A percentile compares a stretch with the other conserved stretches of the same genome.
Conservation (phyloP, 2,329 filamentous ascomycete species). For the Aaosphaeria arxii region DNA sequence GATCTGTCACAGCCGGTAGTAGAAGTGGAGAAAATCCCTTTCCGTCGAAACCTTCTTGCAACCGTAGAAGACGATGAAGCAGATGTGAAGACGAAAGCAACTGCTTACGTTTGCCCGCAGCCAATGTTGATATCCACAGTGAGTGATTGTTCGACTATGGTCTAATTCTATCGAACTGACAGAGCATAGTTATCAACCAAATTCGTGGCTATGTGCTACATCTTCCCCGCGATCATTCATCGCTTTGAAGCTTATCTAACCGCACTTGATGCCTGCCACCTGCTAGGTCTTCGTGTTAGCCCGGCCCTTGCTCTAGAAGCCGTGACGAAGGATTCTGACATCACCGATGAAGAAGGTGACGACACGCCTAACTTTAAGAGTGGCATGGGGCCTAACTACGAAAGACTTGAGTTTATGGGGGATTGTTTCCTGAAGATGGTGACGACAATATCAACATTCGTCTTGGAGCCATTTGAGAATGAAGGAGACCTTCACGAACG, state of each 20-base stretch:
- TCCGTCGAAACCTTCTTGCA: conserved; percentile 82
- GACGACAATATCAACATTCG: conserved; percentile 83
- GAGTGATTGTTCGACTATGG: conserved; percentile 37
- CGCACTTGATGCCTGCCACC: conserved; percentile 67
- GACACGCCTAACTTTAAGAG: conserved; percentile 71
- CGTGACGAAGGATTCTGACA: conserved; percentile 88
- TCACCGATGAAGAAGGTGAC: conserved; percentile 68
- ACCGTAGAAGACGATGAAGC: conserved; percentile 53
- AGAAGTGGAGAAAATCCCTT: conserved; percentile 67
- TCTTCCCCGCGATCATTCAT: conserved; percentile 80
- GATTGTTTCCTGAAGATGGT: conserved; percentile 96
- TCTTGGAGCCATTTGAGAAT: conserved; percentile 69
- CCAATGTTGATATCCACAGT: conserved; percentile 74
- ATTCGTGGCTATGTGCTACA: conserved; percentile 69
- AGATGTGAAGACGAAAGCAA: conserved; percentile 47
- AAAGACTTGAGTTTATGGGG: conserved; percentile 88
- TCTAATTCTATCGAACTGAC: background rate
- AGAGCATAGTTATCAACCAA: conserved; percentile 60
- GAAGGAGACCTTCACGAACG: conserved; percentile 89
- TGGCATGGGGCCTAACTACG: conserved; percentile 93
- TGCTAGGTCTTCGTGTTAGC: conserved; percentile 62
- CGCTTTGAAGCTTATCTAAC: conserved; percentile 81
- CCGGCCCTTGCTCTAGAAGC: conserved; percentile 78
- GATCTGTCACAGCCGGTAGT: conserved; percentile 76
- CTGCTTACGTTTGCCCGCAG: conserved; percentile 71